phyloP scores from a whole-genome alignment of 2,329 filamentous ascomycete species.

The Clonostachys sp. region DNA sequence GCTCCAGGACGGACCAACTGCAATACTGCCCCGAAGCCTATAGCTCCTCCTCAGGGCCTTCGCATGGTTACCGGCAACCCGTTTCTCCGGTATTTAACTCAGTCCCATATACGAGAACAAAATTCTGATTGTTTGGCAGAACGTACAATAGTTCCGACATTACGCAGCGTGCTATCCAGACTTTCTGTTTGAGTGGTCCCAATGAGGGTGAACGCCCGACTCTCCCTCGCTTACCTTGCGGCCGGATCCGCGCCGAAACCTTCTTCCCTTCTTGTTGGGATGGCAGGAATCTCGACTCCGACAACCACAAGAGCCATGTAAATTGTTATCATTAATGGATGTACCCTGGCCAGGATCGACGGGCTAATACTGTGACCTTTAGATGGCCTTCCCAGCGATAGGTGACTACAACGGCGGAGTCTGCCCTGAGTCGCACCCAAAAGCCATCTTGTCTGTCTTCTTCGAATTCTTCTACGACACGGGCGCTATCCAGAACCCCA shows the following conservation, averaged over 20 bases:
- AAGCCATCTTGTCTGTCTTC: constrained; percentile 36
- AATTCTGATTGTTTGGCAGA: constrained; percentile 2
- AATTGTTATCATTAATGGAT: not conserved
- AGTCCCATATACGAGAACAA: not conserved
- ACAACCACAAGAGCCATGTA: constrained; percentile 52
- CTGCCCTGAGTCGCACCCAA: constrained; percentile 34
- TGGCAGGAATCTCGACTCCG: constrained; percentile 47
- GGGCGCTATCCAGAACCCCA: constrained; percentile 14
- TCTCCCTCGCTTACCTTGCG: constrained; percentile 34
- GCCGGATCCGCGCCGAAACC: constrained; percentile 46
- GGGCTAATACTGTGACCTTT: not conserved
- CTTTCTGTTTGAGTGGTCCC: constrained; percentile 45
- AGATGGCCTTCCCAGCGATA: constrained; percentile 19
- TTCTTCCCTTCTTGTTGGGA: constrained; percentile 62
- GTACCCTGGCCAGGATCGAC: not conserved
- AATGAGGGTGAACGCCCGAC: constrained; percentile 24
- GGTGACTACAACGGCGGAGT: constrained; percentile 19
- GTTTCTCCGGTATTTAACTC: constrained; percentile 23
- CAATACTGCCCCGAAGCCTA: constrained; percentile 20
- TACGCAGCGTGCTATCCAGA: constrained; percentile 47
- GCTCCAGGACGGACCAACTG: constrained; percentile 14
- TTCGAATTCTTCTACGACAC: constrained; percentile 42
- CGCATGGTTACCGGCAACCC: constrained; percentile 63
- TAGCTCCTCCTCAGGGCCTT: constrained; percentile 57
- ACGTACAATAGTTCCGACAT: constrained; percentile 26